These are phyloP conservation scores for Plantago coronopus DNA, from an alignment of 305 asterid species.

Conservation along the genomic window DNA sequence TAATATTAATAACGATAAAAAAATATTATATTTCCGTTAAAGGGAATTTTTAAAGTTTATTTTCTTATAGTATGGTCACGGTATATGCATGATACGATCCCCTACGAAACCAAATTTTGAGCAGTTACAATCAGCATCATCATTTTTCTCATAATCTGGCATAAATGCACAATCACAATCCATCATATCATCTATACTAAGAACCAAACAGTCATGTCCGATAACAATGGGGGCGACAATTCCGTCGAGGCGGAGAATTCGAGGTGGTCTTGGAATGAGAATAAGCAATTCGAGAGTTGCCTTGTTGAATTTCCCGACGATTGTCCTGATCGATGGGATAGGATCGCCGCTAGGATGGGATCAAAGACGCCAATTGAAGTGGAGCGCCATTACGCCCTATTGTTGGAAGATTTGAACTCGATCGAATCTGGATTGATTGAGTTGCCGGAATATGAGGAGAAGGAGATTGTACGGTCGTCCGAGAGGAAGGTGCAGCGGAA, in stretches of 20 bases:
- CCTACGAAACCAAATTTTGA: too few relatives aligned
- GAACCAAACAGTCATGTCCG: too few relatives aligned
- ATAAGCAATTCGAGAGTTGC: slow-evolving; percentile 33
- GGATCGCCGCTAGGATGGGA: slow-evolving; percentile 32
- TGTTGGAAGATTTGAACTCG: slow-evolving; percentile 39
- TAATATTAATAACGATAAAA: too few relatives aligned
- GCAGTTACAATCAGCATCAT: too few relatives aligned
- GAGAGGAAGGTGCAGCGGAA: slow-evolving; percentile 33
- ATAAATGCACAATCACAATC: too few relatives aligned
- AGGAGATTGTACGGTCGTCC: slow-evolving; percentile 9
- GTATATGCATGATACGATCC: too few relatives aligned
- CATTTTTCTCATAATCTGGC: too few relatives aligned
- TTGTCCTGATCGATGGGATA: slow-evolving; percentile 35
- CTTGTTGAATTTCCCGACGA: slow-evolving; percentile 31
- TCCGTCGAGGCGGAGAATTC: neutral
- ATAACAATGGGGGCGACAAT: neutral
- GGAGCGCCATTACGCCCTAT: slow-evolving; percentile 26
- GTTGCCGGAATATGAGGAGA: slow-evolving; percentile 30
- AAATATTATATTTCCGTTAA: too few relatives aligned
- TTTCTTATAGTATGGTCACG: too few relatives aligned
- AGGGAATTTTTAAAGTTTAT: too few relatives aligned
- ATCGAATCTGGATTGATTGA: slow-evolving; percentile 40
- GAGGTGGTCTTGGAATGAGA: slow-evolving; percentile 8
- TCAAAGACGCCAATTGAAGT: slow-evolving; percentile 41
- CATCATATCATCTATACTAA: too few relatives aligned